Base-by-base conservation (phyloP, 768 basidiomycete species). In the Rhodosporidiobolus sp. region DNA sequence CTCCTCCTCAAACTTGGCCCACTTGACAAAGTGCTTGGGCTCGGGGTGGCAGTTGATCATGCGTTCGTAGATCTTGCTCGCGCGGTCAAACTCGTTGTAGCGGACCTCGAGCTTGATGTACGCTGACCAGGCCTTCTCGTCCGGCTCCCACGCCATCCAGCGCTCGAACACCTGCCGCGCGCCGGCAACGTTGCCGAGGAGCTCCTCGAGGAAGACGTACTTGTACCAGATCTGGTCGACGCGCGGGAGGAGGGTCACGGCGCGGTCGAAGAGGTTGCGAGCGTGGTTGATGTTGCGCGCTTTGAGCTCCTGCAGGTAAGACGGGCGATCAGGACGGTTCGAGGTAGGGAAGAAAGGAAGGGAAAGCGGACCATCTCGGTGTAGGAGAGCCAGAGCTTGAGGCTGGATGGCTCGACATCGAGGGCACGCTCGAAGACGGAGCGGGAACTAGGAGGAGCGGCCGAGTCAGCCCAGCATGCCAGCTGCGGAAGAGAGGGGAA, bases 71-170 rank as follows among this genome's bases (percentile, higher is more conserved):
- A 98, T 89, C 30, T 88, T 84, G 69, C 93, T 95, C 4, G 94
- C 95, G 16, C 96, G 86, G 77, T 97, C 96, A 30, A 88, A 82
- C 81, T 99, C 96, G 67, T 88, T 84, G 80, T 98, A 99, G 63
- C 96, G 86, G 79, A 90, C 88, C 83, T 99, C 96, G 80, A 98
- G 85, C 83, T 99, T 98, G 85, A 98, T 91, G 82, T 95, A 98
- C n/a, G 93, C 92, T 80, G 94, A 91, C 95, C 95, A 99, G 6
- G 95, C 94, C 84, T 97, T 97, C 86, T 98, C 96, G 78, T 98
- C 94, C 1, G 96, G 96, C 80, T 98, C 96, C 96, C 96, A 98
- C 76, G 92, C 87, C 93, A 98, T 95, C 96, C 96, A 99, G 57
- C 96, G 87, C 81, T 99, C 96, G 73, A 98, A 99, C 66, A 98